These are phyloP conservation scores for Alternaria metachromatica DNA, from an alignment of 2,329 filamentous ascomycete genomes.

Conservation along the genomic window DNA sequence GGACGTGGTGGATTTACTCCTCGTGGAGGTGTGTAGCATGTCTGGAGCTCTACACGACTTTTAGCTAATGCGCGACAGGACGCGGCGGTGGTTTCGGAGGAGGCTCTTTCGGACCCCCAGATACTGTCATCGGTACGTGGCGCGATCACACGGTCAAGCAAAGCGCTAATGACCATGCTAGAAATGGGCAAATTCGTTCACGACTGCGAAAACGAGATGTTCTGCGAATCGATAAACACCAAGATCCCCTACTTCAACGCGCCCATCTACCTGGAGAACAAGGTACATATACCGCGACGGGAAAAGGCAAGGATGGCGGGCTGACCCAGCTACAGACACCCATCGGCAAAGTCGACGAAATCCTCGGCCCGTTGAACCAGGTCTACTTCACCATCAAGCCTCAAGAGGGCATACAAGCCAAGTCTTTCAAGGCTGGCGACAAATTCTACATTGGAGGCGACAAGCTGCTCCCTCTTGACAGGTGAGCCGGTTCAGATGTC, in stretches of 20 bases:
- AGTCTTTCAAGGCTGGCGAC: slow-evolving; percentile 93
- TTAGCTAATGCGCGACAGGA: slow-evolving; percentile 45
- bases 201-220: slow-evolving; percentile 95
- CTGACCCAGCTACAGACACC: slow-evolving; percentile 64
- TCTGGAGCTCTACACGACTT: slow-evolving; percentile 24
- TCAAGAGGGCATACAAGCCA: slow-evolving; percentile 92
- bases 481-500: slow-evolving; percentile 52
- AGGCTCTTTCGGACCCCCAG: slow-evolving; percentile 53
- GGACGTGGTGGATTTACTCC: slow-evolving; percentile 60
- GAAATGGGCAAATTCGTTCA: slow-evolving; percentile 97
- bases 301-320: not conserved
- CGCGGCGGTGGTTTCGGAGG: slow-evolving; percentile 43
- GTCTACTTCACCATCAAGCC: slow-evolving; percentile 99
- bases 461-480: slow-evolving; percentile 93
- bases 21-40: slow-evolving; percentile 54
- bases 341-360: slow-evolving; percentile 97
- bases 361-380: slow-evolving; percentile 96
- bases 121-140: slow-evolving; percentile 50
- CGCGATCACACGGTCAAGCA: not conserved
- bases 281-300: slow-evolving; percentile 59
- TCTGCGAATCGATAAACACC: slow-evolving; percentile 92
- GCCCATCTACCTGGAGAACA: slow-evolving; percentile 98
- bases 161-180: slow-evolving; percentile 48
- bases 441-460: slow-evolving; percentile 96
- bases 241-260: slow-evolving; percentile 99